Evolutionary conservation across 2,329 filamentous ascomycete genomes (phyloP).

Genomic region (Neofusicoccum ribis): DNA sequence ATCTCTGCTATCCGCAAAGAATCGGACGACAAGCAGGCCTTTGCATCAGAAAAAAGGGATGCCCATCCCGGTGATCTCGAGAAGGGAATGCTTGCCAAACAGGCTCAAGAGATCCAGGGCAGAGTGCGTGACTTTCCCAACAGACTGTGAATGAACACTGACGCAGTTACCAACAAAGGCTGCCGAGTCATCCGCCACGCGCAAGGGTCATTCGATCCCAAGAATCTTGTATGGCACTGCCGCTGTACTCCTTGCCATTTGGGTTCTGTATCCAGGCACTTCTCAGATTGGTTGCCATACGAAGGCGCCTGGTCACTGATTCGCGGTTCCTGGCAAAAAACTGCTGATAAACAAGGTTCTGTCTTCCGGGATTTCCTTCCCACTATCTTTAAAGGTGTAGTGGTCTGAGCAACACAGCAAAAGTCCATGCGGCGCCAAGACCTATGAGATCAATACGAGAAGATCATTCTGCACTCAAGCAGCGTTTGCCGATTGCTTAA

Average conservation of each 20-base stretch:
- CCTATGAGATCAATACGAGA: too few relatives aligned
- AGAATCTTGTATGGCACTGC: not conserved
- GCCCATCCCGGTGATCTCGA: slow-evolving; percentile 27
- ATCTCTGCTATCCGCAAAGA: slow-evolving; percentile 49
- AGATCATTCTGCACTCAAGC: too few relatives aligned
- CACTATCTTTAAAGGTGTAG: too few relatives aligned
- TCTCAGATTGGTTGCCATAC: not conserved
- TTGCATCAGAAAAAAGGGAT: not conserved
- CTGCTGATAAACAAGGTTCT: too few relatives aligned
- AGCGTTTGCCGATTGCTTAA: too few relatives aligned
- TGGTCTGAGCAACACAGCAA: too few relatives aligned
- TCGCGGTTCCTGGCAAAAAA: not conserved
- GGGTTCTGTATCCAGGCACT: slow-evolving; percentile 10
- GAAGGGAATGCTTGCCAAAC: slow-evolving; percentile 18
- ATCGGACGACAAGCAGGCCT: not conserved
- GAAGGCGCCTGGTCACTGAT: not conserved
- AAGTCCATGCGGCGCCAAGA: too few relatives aligned
- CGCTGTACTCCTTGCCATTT: slow-evolving; percentile 2
- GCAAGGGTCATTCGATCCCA: not conserved
- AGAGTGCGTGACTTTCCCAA: not conserved
- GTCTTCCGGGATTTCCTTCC: too few relatives aligned
- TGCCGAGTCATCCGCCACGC: not conserved
- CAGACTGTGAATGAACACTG: not conserved
- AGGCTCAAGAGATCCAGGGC: not conserved
- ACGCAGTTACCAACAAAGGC: not conserved